Evolutionary conservation across 1,284 basidiomycete species (phyloP).

Genomic region (Ganoderma resinaceum): DNA sequence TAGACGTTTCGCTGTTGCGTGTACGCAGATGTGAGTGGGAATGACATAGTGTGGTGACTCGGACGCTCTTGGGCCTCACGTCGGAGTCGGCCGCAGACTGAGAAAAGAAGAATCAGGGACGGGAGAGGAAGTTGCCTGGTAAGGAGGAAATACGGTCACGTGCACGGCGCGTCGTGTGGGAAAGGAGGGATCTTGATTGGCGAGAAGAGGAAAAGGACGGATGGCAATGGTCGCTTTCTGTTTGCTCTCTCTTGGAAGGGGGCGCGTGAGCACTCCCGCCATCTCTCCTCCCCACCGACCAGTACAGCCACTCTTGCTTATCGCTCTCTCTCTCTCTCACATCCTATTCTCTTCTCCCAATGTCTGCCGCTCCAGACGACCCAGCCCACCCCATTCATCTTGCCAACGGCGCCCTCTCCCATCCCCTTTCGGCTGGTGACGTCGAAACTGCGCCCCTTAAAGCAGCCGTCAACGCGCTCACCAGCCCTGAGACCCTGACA

Average conservation of each 20-base stretch:
- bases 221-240: conserved; percentile 25
- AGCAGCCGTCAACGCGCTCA: conserved; percentile 16
- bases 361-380: conserved; percentile 39
- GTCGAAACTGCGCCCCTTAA: conserved; percentile 15
- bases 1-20: conserved; percentile 16
- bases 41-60: neutral
- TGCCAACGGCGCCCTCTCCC: conserved; percentile 24
- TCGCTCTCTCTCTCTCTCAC: conserved; percentile 26
- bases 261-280: conserved; percentile 32
- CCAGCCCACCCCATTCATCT: conserved; percentile 26
- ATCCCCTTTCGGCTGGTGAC: conserved; percentile 12
- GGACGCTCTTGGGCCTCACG: neutral
- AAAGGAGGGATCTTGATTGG: conserved; percentile 22
- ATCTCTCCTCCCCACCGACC: conserved; percentile 15
- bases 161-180: conserved; percentile 28
- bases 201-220: conserved; percentile 27
- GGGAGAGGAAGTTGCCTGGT: conserved; percentile 8
- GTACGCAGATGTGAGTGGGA: neutral
- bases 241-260: conserved; percentile 24
- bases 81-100: neutral
- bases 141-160: conserved; percentile 28
- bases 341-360: conserved; percentile 28
- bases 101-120: neutral
- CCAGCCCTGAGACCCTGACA: conserved; percentile 17
- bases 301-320: conserved; percentile 28